Base-by-base conservation (phyloP, 805 yeast species). In the Candida namnaoensis region DNA sequence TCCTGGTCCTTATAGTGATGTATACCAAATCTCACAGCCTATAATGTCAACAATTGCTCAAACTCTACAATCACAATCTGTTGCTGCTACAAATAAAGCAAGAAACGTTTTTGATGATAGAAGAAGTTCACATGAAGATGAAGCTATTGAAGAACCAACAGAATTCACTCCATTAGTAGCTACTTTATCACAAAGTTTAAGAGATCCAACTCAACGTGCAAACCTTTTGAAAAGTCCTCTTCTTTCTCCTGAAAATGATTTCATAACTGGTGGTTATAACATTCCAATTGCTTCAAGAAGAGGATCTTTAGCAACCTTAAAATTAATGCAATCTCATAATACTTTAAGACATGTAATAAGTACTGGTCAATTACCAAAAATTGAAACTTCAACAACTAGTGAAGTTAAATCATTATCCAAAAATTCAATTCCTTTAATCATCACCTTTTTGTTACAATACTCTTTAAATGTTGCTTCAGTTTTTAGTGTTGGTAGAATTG, bases 401-500 rank as follows among this genome's bases (percentile, higher is more conserved):
- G 79, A 75, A 35, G 62, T 68, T 34, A 68, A 60, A 41, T 72
- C 58, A 4, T 44, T 66, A 30, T 43, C 55, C 3, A 64, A 44
- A 54, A 75, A 62, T 63, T 77, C 87, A 0, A 49, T 78, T 28
- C 91, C 91, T 0, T 60, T 83, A 50, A 68, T 81, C 15, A 62
- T 80, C 39, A 82, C 91, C 0, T 83, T 83, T 50, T 55, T 83
- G 26, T 60, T 83, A 44, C 88, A 83, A 55, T 79, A 81, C 56
- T 82, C 88, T 0, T 65, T 83, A 38, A 80, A 87, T 4, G 80
- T 84, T 39, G 87, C 88, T 13, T 80, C 87, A 1, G 84, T 83
- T 32, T 82, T 84, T 56, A 78, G 84, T 3, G 90, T 82, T 28
- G 88, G 91, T 9, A 76, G 80, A 48, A 68, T 84, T 41, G 90